Evolutionary conservation across 352 stramenopile species (phyloP).

Genomic region (Phytophthora sp.): DNA sequence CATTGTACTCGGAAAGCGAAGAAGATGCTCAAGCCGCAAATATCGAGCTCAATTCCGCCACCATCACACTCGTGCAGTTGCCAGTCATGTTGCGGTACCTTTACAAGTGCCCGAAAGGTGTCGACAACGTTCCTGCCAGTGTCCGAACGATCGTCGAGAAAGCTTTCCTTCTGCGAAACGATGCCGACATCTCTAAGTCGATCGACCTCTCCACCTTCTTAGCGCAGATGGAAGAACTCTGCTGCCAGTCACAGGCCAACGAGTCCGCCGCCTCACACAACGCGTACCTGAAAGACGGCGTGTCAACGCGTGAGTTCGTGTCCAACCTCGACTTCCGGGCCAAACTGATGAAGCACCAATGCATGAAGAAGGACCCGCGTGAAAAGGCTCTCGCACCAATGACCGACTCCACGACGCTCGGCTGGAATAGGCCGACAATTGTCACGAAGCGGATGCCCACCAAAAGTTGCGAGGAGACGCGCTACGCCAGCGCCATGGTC

Average conservation of each 20-base stretch:
- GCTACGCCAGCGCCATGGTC: conserved; percentile 73
- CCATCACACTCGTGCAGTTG: conserved; percentile 49
- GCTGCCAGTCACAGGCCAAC: conserved; percentile 37
- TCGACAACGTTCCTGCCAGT: conserved; percentile 57
- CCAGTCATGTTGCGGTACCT: conserved; percentile 47
- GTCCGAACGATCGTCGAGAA: conserved; percentile 30
- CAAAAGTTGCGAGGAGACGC: conserved; percentile 75
- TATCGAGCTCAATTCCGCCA: conserved; percentile 32
- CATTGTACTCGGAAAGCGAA: conserved; percentile 60
- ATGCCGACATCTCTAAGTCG: conserved; percentile 3
- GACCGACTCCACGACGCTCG: conserved; percentile 59
- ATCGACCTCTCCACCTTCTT: conserved; percentile 37
- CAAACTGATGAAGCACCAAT: conserved; percentile 59
- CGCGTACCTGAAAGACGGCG: conserved; percentile 49
- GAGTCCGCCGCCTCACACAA: conserved; percentile 35
- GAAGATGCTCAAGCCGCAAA: conserved; percentile 50
- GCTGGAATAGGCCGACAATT: conserved; percentile 60
- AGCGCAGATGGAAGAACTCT: conserved; percentile 41
- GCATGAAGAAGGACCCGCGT: conserved; percentile 55
- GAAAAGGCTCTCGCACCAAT: conserved; percentile 55
- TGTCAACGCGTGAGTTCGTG: conserved; percentile 54
- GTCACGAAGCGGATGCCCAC: conserved; percentile 51
- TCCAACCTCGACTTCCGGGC: conserved; percentile 62
- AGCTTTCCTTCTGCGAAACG: conserved; percentile 21
- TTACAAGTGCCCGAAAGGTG: conserved; percentile 65